Percentiles rank a stretch among this genome's conserved stretches.
phyloP scores from a whole-genome alignment of 345 rosid species.

The Erysimum cheiranthoides region DNA sequence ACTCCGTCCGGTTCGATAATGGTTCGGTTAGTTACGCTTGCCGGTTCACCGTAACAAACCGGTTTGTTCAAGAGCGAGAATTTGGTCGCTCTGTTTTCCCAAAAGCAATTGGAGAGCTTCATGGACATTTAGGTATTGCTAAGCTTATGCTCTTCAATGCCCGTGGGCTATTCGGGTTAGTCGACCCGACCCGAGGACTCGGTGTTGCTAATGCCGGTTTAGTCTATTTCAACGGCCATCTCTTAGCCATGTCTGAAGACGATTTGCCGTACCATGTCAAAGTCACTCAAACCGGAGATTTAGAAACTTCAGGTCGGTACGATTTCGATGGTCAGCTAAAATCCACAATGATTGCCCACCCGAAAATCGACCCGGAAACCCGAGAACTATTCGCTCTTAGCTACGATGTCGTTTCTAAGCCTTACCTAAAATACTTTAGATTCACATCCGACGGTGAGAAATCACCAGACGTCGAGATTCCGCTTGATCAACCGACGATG shows the following conservation, averaged over 20 bases:
- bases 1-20: constrained; percentile 57
- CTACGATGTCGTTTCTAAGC: constrained; percentile 76
- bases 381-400: constrained; percentile 72
- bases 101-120: constrained; percentile 88
- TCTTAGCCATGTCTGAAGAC: constrained; percentile 94
- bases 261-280: constrained; percentile 81
- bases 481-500: constrained; percentile 75
- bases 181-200: constrained; percentile 66
- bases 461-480: constrained; percentile 72
- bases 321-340: constrained; percentile 65
- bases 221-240: constrained; percentile 67
- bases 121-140: constrained; percentile 85
- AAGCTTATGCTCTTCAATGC: constrained; percentile 73
- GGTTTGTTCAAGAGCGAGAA: constrained; percentile 66
- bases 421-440: constrained; percentile 71
- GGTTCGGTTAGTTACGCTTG: constrained; percentile 73
- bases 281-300: constrained; percentile 69
- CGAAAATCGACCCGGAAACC: constrained; percentile 73
- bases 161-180: constrained; percentile 61
- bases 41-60: constrained; percentile 75
- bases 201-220: constrained; percentile 91
- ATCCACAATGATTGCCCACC: constrained; percentile 87
- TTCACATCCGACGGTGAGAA: constrained; percentile 62
- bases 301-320: constrained; percentile 66
- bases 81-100: constrained; percentile 76